Conservation (phyloP, 116 monocot genomes). For the Dioscorea cayenensis region DNA sequence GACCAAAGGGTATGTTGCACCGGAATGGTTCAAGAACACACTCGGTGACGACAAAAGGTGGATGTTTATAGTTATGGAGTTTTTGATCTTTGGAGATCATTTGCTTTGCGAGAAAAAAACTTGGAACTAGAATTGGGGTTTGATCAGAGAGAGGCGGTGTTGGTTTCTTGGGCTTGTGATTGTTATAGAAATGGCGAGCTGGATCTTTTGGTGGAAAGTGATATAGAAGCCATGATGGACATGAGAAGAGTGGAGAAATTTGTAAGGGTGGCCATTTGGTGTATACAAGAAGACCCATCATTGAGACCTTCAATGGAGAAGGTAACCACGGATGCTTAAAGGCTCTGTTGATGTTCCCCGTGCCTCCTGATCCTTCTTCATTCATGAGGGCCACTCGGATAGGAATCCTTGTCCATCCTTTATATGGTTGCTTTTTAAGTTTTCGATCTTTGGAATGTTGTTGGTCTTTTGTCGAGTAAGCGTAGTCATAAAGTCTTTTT, state of each 20-base stretch:
- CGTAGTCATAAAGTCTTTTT: too few species aligned
- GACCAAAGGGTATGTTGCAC: conserved; percentile 52
- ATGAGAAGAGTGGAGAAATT: conserved; percentile 22
- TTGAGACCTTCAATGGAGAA: conserved; percentile 42
- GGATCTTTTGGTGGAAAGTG: conserved; percentile 21
- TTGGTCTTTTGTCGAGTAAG: too few species aligned
- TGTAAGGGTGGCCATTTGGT: conserved; percentile 33
- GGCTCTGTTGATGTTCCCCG: conserved; percentile 10
- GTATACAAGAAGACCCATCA: conserved; percentile 38
- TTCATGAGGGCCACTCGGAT: background rate
- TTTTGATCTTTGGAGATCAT: conserved; percentile 51
- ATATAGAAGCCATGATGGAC: conserved; percentile 23
- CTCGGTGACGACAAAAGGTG: conserved; percentile 35
- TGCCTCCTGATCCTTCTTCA: conserved; percentile 20
- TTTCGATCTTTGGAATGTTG: too few species aligned
- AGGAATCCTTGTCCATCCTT: too few species aligned
- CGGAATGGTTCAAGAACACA: conserved; percentile 45
- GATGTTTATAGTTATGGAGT: conserved; percentile 72
- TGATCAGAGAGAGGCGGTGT: conserved; percentile 12
- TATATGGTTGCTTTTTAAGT: too few species aligned
- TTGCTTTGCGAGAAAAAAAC: conserved; percentile 39
- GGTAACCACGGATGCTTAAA: conserved; percentile 35
- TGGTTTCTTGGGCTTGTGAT: conserved; percentile 31
- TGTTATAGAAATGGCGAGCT: conserved; percentile 17
- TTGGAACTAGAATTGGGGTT: conserved; percentile 9